Evolutionary conservation across 176 grass and related monocot species (phyloP).

Genomic region (Olyra latifolia): DNA sequence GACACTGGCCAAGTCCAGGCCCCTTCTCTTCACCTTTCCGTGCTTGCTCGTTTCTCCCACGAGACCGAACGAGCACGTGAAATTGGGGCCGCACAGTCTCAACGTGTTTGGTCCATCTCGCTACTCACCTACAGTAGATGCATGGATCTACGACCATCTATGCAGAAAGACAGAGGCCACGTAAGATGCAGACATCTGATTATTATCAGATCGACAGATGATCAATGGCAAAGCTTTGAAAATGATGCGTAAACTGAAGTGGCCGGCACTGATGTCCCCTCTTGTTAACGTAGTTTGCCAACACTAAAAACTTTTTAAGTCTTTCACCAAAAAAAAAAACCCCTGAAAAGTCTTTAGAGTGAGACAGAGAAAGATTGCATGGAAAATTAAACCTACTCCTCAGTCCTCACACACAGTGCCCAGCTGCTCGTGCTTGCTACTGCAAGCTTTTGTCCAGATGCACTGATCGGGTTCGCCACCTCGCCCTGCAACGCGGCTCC

Average conservation of each 20-base stretch:
- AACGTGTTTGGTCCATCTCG: neutral
- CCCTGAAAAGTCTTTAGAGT: too few relatives aligned
- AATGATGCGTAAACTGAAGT: neutral
- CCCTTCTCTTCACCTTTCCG: neutral
- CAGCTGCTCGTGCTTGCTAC: neutral
- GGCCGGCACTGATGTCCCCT: neutral
- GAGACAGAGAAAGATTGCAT: neutral
- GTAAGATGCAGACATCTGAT: neutral
- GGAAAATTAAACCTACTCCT: neutral
- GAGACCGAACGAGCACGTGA: neutral
- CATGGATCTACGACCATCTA: neutral
- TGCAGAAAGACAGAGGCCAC: neutral
- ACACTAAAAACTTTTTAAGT: neutral
- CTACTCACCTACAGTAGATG: neutral
- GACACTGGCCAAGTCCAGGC: neutral
- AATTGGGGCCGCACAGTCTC: neutral
- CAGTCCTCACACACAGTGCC: neutral
- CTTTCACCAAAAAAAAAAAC: too few relatives aligned
- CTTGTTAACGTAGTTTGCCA: neutral
- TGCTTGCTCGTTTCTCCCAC: neutral
- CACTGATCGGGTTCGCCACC: too few relatives aligned
- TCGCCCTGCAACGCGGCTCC: neutral
- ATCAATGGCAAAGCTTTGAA: neutral
- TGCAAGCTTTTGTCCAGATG: neutral
- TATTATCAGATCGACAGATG: neutral